Evolutionary conservation across 2,329 filamentous ascomycete species (phyloP), one percentile per base, ranked within the genome.

Genomic region (Ceratocystis eucalypticola): DNA sequence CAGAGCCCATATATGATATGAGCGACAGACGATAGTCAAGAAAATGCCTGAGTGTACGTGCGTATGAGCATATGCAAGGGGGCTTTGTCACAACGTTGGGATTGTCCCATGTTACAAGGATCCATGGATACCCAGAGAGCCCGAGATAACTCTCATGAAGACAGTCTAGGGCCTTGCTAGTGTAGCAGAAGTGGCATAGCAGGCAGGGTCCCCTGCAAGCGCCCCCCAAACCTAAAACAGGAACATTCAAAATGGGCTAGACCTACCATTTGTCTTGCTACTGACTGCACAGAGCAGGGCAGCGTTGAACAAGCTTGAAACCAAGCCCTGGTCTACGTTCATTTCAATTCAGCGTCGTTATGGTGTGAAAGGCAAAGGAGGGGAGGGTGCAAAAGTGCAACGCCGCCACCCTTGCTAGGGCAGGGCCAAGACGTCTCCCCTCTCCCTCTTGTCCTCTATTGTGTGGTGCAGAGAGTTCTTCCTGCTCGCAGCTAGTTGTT

Each of bases 221-320:
- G 17, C 17, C 28, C 55, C 55, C 37, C 37, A 41, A 33, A 59
- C 55, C 55, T 59, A 30, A 59, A 59, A 59, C 55, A 53, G 48
- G 48, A 28, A 28, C 48, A 53, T 15, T 20, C 22, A 53, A 20
- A 53, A 37, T n/a, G 25, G 37, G 25, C 55, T 2, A 20, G 55
- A 17, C 55, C 55, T 33, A 37, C 37, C 37, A n/a, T n/a, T 33
- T 59, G 48, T 20, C 48, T 53, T 53, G 48, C 22, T 53, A 28
- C 30, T 48, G 12, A 20, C 25, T 53, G 22, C 12, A 15, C 48
- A 28, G 20, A 25, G 20, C 8, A 53, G 28, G 55, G 25, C 30
- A 59, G 55, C 30, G 55, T 33, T 17, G 55, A 59, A 37, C 33
- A 59, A 59, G 28, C 55, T 59, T 59, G 55, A 59, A 59, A 59